phyloP scores from a whole-genome alignment of 2,329 filamentous ascomycete species.

The Metarhizium robertsii region DNA sequence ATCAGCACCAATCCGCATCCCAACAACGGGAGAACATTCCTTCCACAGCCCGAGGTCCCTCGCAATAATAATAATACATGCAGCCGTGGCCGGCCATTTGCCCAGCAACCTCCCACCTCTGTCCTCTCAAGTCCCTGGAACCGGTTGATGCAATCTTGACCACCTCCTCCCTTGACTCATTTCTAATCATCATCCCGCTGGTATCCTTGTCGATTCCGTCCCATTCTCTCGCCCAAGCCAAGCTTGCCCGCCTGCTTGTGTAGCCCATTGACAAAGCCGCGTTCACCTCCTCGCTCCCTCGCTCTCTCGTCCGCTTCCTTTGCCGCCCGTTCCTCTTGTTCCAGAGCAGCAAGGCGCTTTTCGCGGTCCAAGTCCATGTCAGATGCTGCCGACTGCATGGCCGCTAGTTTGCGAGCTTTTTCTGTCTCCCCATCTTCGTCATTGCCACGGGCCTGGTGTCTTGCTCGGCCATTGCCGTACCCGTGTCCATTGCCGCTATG shows the following conservation, averaged over 20 bases:
- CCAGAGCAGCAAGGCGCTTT: slow-evolving; percentile 56
- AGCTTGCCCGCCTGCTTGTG: slow-evolving; percentile 48
- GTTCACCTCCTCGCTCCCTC: slow-evolving; percentile 53
- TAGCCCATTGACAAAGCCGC: slow-evolving; percentile 54
- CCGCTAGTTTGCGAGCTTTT: slow-evolving; percentile 57
- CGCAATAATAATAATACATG: too few relatives aligned
- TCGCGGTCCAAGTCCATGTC: slow-evolving; percentile 63
- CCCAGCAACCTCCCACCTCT: too few relatives aligned
- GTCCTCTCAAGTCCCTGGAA: neutral
- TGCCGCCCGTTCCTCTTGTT: slow-evolving; percentile 53
- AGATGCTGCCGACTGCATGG: slow-evolving; percentile 63
- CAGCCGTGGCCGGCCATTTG: too few relatives aligned
- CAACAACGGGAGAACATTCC: too few relatives aligned
- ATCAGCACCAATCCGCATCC: too few relatives aligned
- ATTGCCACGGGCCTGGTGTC: neutral
- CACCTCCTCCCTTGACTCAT: neutral
- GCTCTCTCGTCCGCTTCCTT: slow-evolving; percentile 58
- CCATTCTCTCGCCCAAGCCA: slow-evolving; percentile 42
- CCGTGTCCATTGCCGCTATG: slow-evolving; percentile 10
- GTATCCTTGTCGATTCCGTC: slow-evolving; percentile 34
- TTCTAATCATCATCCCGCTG: slow-evolving; percentile 34
- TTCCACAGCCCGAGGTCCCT: too few relatives aligned
- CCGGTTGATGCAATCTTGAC: neutral
- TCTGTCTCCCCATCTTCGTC: slow-evolving; percentile 39
- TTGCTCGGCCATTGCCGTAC: slow-evolving; percentile 2